Evolutionary conservation across 2,329 filamentous ascomycete genomes (phyloP).

Genomic region (Ophiostoma himal-ulmi): DNA sequence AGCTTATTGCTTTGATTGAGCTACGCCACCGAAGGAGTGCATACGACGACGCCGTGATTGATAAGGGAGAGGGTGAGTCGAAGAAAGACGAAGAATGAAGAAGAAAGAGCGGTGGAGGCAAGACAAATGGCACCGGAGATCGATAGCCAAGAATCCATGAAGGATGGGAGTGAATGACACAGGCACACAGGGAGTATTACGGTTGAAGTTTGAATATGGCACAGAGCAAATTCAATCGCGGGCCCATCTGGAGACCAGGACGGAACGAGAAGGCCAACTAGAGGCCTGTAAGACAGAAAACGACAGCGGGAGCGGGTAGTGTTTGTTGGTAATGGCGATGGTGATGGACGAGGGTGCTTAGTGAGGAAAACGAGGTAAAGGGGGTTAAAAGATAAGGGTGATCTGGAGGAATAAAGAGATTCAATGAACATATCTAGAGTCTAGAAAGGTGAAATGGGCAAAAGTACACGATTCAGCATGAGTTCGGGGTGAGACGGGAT

Average conservation of each 20-base stretch:
- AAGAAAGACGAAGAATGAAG: not conserved
- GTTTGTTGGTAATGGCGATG: not conserved
- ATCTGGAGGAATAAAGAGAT: not conserved
- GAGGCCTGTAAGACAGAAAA: not conserved
- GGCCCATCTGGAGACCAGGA: not conserved
- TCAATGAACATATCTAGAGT: not conserved
- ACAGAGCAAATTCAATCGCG: not conserved
- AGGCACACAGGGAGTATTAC: not conserved
- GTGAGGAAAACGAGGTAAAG: not conserved
- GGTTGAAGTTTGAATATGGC: not conserved
- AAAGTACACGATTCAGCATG: not conserved
- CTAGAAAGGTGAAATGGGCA: not conserved
- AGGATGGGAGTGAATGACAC: not conserved
- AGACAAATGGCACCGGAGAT: not conserved
- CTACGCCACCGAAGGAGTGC: not conserved
- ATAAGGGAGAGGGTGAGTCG: not conserved
- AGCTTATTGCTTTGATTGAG: not conserved
- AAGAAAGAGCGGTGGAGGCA: conserved; percentile 12
- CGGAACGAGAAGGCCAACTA: conserved; percentile 4
- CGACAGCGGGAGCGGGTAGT: too few relatives aligned
- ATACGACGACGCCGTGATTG: not conserved
- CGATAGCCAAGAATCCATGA: not conserved
- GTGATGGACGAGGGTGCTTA: not conserved
- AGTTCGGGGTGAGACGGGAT: not conserved
- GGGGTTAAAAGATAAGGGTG: not conserved